Percentiles rank a stretch among this genome's conserved stretches.
Conservation (phyloP, 2,329 filamentous ascomycete genomes). For the Hypoxylon sp. region DNA sequence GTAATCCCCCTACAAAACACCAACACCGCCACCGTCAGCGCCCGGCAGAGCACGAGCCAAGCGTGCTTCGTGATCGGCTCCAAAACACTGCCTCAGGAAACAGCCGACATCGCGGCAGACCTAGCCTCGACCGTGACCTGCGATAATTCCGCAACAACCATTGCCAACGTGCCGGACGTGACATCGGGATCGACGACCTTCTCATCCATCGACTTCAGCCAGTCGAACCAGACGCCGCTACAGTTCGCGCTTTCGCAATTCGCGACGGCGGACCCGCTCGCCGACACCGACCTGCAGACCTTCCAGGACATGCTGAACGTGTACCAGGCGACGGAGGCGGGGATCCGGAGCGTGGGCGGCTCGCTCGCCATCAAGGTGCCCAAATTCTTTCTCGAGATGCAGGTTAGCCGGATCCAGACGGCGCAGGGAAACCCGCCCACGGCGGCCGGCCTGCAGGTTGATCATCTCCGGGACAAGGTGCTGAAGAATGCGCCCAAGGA, state of each 20-base stretch:
- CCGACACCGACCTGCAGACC: slow-evolving; percentile 63
- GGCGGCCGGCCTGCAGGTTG: slow-evolving; percentile 67
- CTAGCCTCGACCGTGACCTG: slow-evolving; percentile 66
- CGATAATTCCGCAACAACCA: slow-evolving; percentile 62
- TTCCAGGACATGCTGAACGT: slow-evolving; percentile 70
- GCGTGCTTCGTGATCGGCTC: slow-evolving; percentile 70
- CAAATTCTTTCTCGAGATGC: slow-evolving; percentile 74
- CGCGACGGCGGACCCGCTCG: slow-evolving; percentile 65
- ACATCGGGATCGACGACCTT: slow-evolving; percentile 66
- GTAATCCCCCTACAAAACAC: slow-evolving; percentile 33
- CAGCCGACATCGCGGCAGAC: slow-evolving; percentile 59
- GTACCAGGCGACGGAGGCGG: slow-evolving; percentile 73
- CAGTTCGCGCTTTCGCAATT: slow-evolving; percentile 69
- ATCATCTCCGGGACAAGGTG: slow-evolving; percentile 72
- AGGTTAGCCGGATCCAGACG: slow-evolving; percentile 71
- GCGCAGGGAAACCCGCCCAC: slow-evolving; percentile 70
- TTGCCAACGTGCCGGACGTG: slow-evolving; percentile 70
- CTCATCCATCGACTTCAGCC: slow-evolving; percentile 70
- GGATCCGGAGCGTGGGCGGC: slow-evolving; percentile 68
- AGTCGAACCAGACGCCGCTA: slow-evolving; percentile 64
- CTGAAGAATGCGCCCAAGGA: slow-evolving; percentile 68
- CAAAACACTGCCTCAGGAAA: slow-evolving; percentile 66
- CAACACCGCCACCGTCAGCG: slow-evolving; percentile 17
- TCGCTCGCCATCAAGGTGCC: slow-evolving; percentile 71
- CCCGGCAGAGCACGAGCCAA: slow-evolving; percentile 27